Conservation (phyloP, 495 filamentous ascomycete genomes). For the Podospora anserina region DNA sequence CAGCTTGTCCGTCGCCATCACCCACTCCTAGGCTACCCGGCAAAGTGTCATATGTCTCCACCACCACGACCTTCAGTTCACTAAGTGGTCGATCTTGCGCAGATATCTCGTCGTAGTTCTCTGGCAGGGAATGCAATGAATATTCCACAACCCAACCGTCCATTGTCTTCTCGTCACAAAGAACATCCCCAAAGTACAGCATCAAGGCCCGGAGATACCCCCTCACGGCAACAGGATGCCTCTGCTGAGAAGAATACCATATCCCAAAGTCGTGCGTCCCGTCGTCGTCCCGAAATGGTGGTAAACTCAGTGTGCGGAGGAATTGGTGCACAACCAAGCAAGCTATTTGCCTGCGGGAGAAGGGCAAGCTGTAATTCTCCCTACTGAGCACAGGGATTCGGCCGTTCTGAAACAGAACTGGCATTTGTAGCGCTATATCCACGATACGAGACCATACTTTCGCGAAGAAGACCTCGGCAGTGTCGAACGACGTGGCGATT, state of each 20-base stretch:
- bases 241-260: constrained; percentile 25
- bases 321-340: constrained; percentile 28
- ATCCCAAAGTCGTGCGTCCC: constrained; percentile 26
- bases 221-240: constrained; percentile 17
- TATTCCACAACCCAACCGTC: constrained; percentile 15
- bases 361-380: neutral
- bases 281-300: constrained; percentile 21
- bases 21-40: constrained; percentile 19
- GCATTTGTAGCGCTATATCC: neutral
- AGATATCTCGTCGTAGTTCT: neutral
- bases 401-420: neutral
- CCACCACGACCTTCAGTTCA: constrained; percentile 9
- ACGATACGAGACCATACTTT: neutral
- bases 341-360: constrained; percentile 15
- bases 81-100: neutral
- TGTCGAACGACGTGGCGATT: neutral
- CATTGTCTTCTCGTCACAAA: neutral
- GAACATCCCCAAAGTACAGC: constrained; percentile 17
- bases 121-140: constrained; percentile 4
- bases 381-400: neutral
- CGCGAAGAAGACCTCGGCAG: neutral
- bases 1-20: constrained; percentile 16
- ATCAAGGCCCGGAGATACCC: constrained; percentile 24
- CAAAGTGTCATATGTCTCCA: constrained; percentile 12
- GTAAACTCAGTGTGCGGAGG: constrained; percentile 17